phyloP scores from a whole-genome alignment of 1,284 basidiomycete species.

The Boletus semigastroideus region DNA sequence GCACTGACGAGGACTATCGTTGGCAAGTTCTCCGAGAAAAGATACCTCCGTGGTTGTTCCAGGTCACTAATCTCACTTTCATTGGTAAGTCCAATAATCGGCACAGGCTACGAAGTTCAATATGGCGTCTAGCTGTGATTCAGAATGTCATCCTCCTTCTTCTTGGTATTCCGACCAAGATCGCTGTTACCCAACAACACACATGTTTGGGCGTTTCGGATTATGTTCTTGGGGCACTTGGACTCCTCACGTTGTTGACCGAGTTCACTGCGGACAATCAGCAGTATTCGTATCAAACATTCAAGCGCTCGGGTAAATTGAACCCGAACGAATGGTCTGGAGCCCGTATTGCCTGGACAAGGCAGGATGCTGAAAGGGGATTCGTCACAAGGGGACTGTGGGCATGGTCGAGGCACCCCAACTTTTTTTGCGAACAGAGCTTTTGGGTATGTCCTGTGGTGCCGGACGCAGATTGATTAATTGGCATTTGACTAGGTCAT shows the following conservation, averaged over 20 bases:
- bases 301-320: slow-evolving; percentile 62
- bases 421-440: slow-evolving; percentile 85
- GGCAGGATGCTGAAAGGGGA: slow-evolving; percentile 73
- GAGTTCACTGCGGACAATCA: slow-evolving; percentile 91
- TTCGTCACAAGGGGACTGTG: slow-evolving; percentile 86
- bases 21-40: slow-evolving; percentile 77
- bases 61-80: slow-evolving; percentile 79
- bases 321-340: slow-evolving; percentile 61
- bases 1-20: slow-evolving; percentile 86
- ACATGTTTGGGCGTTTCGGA: slow-evolving; percentile 61
- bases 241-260: slow-evolving; percentile 57
- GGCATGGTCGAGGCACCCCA: slow-evolving; percentile 87
- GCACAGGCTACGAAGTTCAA: background rate
- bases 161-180: slow-evolving; percentile 62
- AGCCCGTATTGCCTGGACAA: slow-evolving; percentile 61
- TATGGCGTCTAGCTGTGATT: slow-evolving; percentile 47
- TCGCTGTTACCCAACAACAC: slow-evolving; percentile 58
- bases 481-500: slow-evolving; percentile 47
- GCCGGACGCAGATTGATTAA: background rate
- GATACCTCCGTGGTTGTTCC: slow-evolving; percentile 71
- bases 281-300: slow-evolving; percentile 82
- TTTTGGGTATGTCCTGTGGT: slow-evolving; percentile 68
- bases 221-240: slow-evolving; percentile 58
- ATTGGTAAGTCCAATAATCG: slow-evolving; percentile 48
- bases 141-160: slow-evolving; percentile 83